phyloP scores from a whole-genome alignment of 2,329 filamentous ascomycete species.

The Xylariomycetidae sp. region DNA sequence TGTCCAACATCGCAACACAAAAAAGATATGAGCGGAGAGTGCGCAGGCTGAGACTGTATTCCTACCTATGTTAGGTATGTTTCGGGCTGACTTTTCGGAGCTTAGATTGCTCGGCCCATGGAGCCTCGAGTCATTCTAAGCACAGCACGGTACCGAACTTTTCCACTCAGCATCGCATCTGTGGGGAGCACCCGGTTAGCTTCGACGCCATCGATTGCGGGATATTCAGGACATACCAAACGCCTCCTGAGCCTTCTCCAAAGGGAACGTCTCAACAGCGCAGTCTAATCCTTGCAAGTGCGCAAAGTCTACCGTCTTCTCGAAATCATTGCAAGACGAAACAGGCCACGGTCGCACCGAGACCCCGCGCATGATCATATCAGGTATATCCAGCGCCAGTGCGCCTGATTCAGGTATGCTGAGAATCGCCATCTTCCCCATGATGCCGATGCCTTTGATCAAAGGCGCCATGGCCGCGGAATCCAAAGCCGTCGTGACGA shows the following conservation, averaged over 20 bases:
- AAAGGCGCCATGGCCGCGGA: slow-evolving; percentile 10
- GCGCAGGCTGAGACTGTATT: no score
- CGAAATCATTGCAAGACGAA: slow-evolving; percentile 7
- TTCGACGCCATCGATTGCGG: no score
- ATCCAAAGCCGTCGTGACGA: slow-evolving; percentile 8
- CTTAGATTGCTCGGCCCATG: no score
- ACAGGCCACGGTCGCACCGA: slow-evolving; percentile 13
- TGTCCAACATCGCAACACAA: no score
- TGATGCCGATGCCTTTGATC: slow-evolving; percentile 11
- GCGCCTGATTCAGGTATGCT: slow-evolving; percentile 10
- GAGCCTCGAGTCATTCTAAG: slow-evolving; percentile 6
- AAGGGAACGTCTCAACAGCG: slow-evolving; percentile 10
- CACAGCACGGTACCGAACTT: slow-evolving; percentile 10
- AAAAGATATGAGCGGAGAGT: no score
- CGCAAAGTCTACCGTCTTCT: slow-evolving; percentile 13
- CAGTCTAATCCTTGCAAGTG: slow-evolving; percentile 7
- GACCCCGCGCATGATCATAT: slow-evolving; percentile 10
- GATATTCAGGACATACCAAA: slow-evolving; percentile 14
- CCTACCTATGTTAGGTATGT: no score
- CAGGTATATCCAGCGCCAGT: slow-evolving; percentile 4
- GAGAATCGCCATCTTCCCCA: slow-evolving; percentile 15
- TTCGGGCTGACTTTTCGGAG: no score
- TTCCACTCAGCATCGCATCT: slow-evolving; percentile 11
- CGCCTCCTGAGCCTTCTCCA: slow-evolving; percentile 12
- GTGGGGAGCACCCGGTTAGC: background rate